Evolutionary conservation across 139 green algal genomes (phyloP), one percentile per base, ranked within the genome.

Genomic region (Protoeuglena noctilucae): DNA sequence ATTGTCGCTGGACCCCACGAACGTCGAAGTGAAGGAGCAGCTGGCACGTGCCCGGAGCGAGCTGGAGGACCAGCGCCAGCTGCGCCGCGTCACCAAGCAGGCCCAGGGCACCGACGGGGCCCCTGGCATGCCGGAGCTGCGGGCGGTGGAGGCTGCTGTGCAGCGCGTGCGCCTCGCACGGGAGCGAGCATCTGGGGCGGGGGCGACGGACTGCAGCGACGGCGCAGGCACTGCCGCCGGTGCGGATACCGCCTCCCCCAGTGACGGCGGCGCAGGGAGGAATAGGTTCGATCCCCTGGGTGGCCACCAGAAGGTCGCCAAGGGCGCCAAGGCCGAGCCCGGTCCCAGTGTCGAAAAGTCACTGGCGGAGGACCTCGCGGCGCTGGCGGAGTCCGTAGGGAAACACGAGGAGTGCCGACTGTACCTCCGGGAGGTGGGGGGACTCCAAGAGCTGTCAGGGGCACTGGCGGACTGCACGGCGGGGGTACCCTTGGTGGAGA

Each of bases 341-440:
- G 53, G 29, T 21, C 14, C 54, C 46, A 70, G 58, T 28, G 19
- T 22, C 53, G 40, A 2, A 1, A 7, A 41, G 54, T 28, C 17
- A 9, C 12, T 27, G 12, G 51, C 51, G 18, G 52, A 31, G 19
- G 60, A 52, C n/a, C 53, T 39, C 17, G 21, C 17, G 1, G 2
- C 58, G 55, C 56, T 74, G 25, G 30, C 41, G n/a, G 2, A n/a
- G 48, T 40, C 75, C 31, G 28, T 79, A 12, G 7, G 39, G 14
- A 61, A 41, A 0, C 50, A 61, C 53, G 67, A 75, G 16, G 6
- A 40, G 23, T 61, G 52, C 41, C 58, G 56, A n/a, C 48, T 76
- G 12, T 76, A 81, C 63, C 57, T 76, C 12, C 56, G 70, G 6
- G 61, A 67, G 28, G 78, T 67, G 56, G 70, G 70, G 1, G 74